A percentile compares a stretch with the other conserved stretches of the same genome.
phyloP scores from a whole-genome alignment of 305 asterid species.

The Solanum aculeatissimum region DNA sequence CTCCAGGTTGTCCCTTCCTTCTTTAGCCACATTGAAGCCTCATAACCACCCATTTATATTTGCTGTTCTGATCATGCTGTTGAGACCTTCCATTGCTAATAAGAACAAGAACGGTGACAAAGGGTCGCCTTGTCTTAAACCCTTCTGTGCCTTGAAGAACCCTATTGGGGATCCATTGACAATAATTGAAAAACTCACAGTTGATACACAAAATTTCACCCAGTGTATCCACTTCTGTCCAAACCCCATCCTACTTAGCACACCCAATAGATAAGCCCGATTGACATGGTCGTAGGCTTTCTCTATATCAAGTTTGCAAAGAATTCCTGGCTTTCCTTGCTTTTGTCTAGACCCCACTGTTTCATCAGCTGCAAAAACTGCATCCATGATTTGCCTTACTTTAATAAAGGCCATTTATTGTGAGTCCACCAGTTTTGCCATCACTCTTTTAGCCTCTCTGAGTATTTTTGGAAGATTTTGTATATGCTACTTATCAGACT shows the following conservation, averaged over 20 bases:
- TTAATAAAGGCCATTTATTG: too few relatives aligned
- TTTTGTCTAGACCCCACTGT: neutral
- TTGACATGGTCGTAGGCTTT: neutral
- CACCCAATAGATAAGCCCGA: too few relatives aligned
- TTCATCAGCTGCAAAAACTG: neutral
- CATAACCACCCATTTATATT: neutral
- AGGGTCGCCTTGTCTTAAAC: neutral
- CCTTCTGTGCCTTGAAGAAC: neutral
- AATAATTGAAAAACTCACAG: neutral
- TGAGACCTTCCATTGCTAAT: neutral
- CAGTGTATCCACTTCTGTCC: neutral
- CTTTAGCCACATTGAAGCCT: neutral
- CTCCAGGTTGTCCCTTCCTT: neutral
- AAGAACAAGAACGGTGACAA: neutral
- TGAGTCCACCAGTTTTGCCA: too few relatives aligned
- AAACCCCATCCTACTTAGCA: neutral
- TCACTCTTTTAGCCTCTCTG: too few relatives aligned
- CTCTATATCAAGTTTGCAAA: neutral
- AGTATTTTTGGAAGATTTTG: too few relatives aligned
- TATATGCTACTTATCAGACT: too few relatives aligned
- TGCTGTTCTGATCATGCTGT: neutral
- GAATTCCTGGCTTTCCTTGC: neutral
- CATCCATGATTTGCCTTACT: too few relatives aligned
- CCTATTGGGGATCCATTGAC: neutral
- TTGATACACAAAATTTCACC: neutral